Evolutionary conservation across 2,329 filamentous ascomycete genomes (phyloP).

Genomic region (Phyllachora maydis): DNA sequence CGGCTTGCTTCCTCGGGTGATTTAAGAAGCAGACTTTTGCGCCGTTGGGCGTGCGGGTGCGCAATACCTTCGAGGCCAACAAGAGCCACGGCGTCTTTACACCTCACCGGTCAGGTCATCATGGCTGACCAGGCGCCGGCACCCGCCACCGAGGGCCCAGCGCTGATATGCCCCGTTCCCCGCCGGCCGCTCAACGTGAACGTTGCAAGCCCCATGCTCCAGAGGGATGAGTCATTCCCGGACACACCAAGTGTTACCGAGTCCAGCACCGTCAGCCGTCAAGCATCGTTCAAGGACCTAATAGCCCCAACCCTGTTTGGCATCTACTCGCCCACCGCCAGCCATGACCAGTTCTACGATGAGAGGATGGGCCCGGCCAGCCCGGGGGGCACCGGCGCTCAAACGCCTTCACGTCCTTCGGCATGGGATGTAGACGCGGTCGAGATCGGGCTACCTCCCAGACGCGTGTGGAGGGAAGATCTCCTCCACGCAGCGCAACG

Average conservation of each 20-base stretch:
- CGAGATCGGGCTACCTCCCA: too few species aligned
- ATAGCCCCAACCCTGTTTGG: constrained; percentile 78
- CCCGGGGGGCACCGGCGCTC: constrained; percentile 61
- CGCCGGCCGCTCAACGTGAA: constrained; percentile 49
- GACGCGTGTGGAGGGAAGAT: too few species aligned
- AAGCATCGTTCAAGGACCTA: constrained; percentile 65
- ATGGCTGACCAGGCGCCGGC: too few species aligned
- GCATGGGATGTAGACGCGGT: constrained; percentile 18
- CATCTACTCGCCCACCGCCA: constrained; percentile 59
- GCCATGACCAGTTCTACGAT: constrained; percentile 19
- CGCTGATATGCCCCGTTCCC: constrained; percentile 47
- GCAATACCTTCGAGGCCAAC: too few species aligned
- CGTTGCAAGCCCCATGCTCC: constrained; percentile 22
- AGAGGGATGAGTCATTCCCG: constrained; percentile 13
- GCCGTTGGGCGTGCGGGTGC: too few species aligned
- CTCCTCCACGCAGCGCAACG: too few species aligned
- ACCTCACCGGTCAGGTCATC: too few species aligned
- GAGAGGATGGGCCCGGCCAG: constrained; percentile 39
- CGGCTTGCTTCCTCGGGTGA: too few species aligned
- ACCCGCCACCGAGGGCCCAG: constrained; percentile 28
- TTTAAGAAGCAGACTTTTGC: too few species aligned
- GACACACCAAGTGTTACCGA: constrained; percentile 14
- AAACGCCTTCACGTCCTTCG: constrained; percentile 35
- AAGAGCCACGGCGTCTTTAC: too few species aligned
- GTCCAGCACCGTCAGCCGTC: constrained; percentile 29